These are phyloP conservation scores for Xylaria sp. DNA, from an alignment of 2,329 filamentous ascomycete species.

Conservation along the genomic window DNA sequence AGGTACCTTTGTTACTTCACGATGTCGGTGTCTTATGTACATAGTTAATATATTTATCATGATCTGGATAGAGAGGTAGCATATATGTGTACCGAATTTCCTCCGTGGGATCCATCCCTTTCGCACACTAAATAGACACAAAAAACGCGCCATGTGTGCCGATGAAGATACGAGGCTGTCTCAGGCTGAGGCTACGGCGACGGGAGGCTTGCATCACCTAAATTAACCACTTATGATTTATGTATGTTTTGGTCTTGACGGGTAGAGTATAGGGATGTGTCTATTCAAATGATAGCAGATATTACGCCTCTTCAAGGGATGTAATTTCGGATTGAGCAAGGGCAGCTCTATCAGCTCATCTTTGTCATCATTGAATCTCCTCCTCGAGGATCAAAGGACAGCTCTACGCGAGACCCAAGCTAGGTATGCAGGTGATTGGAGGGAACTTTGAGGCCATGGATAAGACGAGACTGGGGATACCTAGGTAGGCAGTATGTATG, in stretches of 20 bases:
- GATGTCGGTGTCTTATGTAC: conserved; percentile 7
- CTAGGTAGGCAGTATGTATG: background rate
- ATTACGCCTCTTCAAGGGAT: background rate
- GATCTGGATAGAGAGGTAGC: background rate
- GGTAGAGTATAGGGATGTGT: background rate
- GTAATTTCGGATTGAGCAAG: background rate
- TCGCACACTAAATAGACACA: background rate
- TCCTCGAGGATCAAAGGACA: background rate
- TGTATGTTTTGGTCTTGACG: conserved; percentile 4
- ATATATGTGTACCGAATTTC: conserved; percentile 8
- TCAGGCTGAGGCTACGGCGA: conserved; percentile 15
- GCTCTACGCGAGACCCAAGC: background rate
- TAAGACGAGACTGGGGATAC: background rate
- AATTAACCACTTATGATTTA: conserved; percentile 8
- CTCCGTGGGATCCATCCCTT: conserved; percentile 3
- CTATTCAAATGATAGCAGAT: background rate
- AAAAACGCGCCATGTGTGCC: conserved; percentile 10
- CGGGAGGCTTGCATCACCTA: conserved; percentile 5
- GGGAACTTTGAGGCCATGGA: background rate
- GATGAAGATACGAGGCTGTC: conserved; percentile 15
- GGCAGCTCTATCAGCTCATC: background rate
- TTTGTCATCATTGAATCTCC: conserved; percentile 1
- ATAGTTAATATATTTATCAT: conserved; percentile 6
- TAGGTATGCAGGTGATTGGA: background rate
- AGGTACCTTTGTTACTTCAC: conserved; percentile 17